phyloP scores from a whole-genome alignment of 345 rosid species.

The Arabidopsis suecica region DNA sequence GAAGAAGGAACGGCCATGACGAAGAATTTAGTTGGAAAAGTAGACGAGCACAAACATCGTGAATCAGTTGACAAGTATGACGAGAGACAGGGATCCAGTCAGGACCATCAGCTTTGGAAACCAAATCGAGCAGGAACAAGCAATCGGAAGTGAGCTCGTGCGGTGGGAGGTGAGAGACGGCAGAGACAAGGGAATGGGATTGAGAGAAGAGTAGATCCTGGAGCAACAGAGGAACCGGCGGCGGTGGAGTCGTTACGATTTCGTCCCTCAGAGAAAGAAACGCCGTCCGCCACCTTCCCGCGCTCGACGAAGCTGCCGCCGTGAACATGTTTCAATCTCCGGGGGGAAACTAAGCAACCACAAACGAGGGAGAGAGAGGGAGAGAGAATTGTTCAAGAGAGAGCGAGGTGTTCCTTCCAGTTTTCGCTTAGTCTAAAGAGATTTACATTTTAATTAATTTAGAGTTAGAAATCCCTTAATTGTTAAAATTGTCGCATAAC shows the following conservation, averaged over 20 bases:
- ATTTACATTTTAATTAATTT: neutral
- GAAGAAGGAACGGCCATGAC: conserved; percentile 61
- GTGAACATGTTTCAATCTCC: conserved; percentile 21
- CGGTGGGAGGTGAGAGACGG: conserved; percentile 72
- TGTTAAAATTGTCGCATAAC: no score
- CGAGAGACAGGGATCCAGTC: conserved; percentile 46
- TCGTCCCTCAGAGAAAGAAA: conserved; percentile 87
- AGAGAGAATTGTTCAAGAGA: neutral
- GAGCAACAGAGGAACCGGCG: conserved; percentile 60
- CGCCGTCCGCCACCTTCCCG: conserved; percentile 77
- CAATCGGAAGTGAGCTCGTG: conserved; percentile 81
- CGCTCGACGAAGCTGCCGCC: conserved; percentile 49
- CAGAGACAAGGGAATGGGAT: conserved; percentile 56
- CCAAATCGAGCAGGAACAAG: conserved; percentile 71
- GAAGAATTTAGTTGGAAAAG: conserved; percentile 59
- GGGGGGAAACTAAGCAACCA: neutral
- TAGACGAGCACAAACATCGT: conserved; percentile 59
- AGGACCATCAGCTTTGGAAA: conserved; percentile 52
- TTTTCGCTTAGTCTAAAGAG: neutral
- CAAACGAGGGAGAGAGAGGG: neutral
- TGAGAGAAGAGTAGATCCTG: conserved; percentile 69
- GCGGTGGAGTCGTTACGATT: conserved; percentile 57
- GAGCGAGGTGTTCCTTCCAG: neutral
- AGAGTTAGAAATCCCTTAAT: neutral
- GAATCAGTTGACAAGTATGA: conserved; percentile 62